These are phyloP conservation scores for Arthrinium phaeospermum DNA, from an alignment of 2,329 filamentous ascomycete species.

Conservation along the genomic window DNA sequence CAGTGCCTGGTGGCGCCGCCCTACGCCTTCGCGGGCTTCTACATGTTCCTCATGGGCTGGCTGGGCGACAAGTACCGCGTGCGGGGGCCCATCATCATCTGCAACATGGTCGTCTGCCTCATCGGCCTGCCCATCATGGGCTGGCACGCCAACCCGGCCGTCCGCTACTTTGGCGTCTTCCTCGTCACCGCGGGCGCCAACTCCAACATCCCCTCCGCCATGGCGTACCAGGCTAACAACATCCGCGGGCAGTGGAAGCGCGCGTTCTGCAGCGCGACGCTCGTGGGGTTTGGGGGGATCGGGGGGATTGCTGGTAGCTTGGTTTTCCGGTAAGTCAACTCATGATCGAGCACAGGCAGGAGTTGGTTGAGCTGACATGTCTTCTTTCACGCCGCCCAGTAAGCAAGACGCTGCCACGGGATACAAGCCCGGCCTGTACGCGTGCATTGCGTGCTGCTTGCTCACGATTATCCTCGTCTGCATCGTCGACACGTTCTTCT, in stretches of 20 bases:
- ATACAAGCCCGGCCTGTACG: constrained; percentile 61
- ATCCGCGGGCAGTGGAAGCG: constrained; percentile 87
- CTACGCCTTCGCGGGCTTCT: constrained; percentile 67
- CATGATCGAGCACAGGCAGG: too few species aligned
- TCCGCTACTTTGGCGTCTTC: constrained; percentile 78
- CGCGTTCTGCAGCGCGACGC: constrained; percentile 75
- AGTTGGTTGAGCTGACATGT: too few species aligned
- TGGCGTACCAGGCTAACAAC: constrained; percentile 87
- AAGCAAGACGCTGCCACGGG: constrained; percentile 53
- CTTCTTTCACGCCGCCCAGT: constrained; percentile 26
- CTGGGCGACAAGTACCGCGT: constrained; percentile 69
- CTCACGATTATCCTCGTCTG: constrained; percentile 53
- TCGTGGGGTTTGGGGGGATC: constrained; percentile 77
- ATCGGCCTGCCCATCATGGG: constrained; percentile 77
- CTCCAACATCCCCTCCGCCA: constrained; percentile 74
- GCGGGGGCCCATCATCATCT: constrained; percentile 69
- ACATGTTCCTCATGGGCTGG: constrained; percentile 67
- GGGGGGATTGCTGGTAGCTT: constrained; percentile 77
- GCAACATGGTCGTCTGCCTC: constrained; percentile 69
- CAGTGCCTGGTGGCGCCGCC: constrained; percentile 77
- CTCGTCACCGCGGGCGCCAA: constrained; percentile 78
- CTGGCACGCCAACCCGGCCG: constrained; percentile 60
- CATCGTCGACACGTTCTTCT: constrained; percentile 48
- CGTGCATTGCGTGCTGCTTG: constrained; percentile 57
- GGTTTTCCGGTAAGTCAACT: constrained; percentile 57